Evolutionary conservation across 257 asterid genomes (phyloP), one percentile per base, ranked within the genome.

Genomic region (Jasminum sambac): DNA sequence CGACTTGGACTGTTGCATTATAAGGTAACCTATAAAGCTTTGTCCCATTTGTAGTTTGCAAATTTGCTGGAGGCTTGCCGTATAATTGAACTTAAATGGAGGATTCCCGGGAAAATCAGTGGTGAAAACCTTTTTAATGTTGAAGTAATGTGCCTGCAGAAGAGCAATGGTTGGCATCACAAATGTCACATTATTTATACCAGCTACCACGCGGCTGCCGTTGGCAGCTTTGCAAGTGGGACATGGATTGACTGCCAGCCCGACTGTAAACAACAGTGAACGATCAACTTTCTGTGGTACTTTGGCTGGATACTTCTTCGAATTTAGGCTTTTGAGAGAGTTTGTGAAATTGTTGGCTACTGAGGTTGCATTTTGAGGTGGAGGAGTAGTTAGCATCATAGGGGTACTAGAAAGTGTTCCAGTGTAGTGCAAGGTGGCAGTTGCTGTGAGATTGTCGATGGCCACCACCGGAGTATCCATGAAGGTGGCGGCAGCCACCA

Each of bases 81-180:
- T 86, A 76, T 89, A 94, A 41, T 94, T 89, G 39, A 76, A 94
- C 0, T 84, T 4, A 0, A 16, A 0, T 0, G 90, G 85, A 2
- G 97, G 98, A 41, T 88, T 91, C 37, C 71, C 96, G 0, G 98
- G 98, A 6, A 94, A 94, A 77, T 94, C 97, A 0, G 87, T 50
- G 6, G 93, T 94, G 86, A 84, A 94, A 11, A 89, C 95, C 4
- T 91, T 91, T 61, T 87, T 83, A 4, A 79, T 80, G 30, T 84
- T 83, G 74, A 72, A 84, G 26, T 80, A 77, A 50, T 93, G 97
- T 0, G 98, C 99, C 58, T 88, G 95, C 48, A 94, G 55, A 0
- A 94, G 82, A 0, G 96, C 96, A 0, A 73, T 78, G 3, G 81
- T 88, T 5, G 99, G 99, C 99, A 94, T 94, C 39, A 84, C 86